These are phyloP conservation scores for Cyanidioschyzon merolae DNA, from an alignment of 23 red algal species.

Conservation along the genomic window DNA sequence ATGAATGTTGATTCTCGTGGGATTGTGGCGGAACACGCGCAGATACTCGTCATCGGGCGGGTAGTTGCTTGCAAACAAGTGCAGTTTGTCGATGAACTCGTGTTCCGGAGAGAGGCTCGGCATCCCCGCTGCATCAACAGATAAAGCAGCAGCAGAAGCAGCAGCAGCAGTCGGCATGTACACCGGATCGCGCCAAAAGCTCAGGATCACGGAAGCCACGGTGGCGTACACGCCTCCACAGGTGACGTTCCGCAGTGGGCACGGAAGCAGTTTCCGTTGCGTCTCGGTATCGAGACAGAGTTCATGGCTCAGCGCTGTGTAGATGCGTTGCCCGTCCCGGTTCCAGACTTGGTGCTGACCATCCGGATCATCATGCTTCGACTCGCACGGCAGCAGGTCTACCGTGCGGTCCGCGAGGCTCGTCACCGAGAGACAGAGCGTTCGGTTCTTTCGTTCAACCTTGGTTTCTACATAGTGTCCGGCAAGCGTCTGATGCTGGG, in stretches of 20 bases:
- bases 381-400: neutral
- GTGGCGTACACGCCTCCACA: constrained; percentile 3
- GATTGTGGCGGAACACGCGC: neutral
- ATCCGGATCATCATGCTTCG: neutral
- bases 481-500: too few relatives aligned
- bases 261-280: neutral
- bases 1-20: neutral
- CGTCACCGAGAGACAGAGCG: neutral
- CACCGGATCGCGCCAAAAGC: constrained; percentile 4
- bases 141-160: too few relatives aligned
- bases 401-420: neutral
- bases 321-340: neutral
- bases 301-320: constrained; percentile 4
- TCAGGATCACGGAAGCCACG: constrained; percentile 8
- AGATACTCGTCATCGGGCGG: neutral
- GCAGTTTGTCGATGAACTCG: neutral
- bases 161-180: neutral
- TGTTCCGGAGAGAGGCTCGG: neutral
- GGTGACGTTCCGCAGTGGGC: neutral
- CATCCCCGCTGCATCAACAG: neutral
- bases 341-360: constrained; percentile 14
- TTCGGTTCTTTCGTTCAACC: neutral
- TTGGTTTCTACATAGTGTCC: too few relatives aligned
- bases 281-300: neutral
- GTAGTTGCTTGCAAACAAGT: neutral